Base-by-base conservation (phyloP, 2,329 filamentous ascomycete genomes). In the Elsinoe arachidis region DNA sequence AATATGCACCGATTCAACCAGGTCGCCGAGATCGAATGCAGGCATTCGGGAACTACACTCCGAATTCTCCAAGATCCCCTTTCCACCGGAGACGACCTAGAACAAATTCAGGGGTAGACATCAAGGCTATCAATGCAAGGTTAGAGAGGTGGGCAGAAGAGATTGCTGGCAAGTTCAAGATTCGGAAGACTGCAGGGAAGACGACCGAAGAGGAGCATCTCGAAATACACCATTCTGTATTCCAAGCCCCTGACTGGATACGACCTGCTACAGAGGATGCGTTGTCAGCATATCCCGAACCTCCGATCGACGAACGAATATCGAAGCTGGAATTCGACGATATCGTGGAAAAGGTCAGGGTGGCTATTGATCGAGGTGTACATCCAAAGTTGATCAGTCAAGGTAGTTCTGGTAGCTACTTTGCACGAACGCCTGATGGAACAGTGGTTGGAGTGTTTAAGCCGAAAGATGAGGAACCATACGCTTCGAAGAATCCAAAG, bases 371-470 rank as follows among this genome's bases (percentile, higher is more conserved):
- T 67, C 83, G 95, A 69, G 91, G 90, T 39, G 82, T 92, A 52
- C 93, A 99, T 69, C 93, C 93, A 3, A 91, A 88, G 66, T 88
- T 99, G 83, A 99, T 99, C 64, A 86, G 91, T 0, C 93, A 99
- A 70, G 93, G 93, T 38, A 97, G 92, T 73, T 97, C 93, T 2
- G 93, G 93, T 51, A 96, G 91, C 72, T 99, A 99, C 75, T 99
- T 99, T 78, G 93, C 93, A 23, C 82, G 91, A 59, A 95, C 96
- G 66, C 82, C 82, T 1, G 86, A 92, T 58, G 93, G 93, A 54
- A 96, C 95, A 75, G 89, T 96, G 14, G 90, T 99, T 3, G 93
- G 91, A 35, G 93, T 99, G 3, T 99, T 99, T 76, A 99, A 99
- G 72, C 93, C 93, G 41, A 99, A 99, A 74, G 93, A 99, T 65